Conservation (phyloP, 1,284 basidiomycete species). For the Rhodotorula glutinis region DNA sequence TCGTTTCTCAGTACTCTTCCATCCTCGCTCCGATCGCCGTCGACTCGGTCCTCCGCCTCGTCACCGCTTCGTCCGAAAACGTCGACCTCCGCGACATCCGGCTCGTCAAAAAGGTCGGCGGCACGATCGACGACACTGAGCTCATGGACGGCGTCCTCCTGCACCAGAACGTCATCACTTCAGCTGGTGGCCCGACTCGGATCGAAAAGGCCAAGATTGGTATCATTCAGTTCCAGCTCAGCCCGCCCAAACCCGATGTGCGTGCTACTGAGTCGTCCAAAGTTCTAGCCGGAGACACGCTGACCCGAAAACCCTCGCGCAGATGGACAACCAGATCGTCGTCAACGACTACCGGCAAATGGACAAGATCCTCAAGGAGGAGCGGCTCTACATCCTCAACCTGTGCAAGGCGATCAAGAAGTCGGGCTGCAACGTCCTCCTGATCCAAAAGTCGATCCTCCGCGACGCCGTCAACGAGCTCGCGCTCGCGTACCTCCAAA, state of each 20-base stretch:
- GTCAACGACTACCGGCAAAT: slow-evolving; percentile 99
- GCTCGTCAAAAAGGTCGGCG: slow-evolving; percentile 97
- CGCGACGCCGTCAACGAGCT: slow-evolving; percentile 98
- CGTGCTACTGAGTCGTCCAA: background rate
- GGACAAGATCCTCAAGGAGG: slow-evolving; percentile 99
- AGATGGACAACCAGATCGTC: slow-evolving; percentile 99
- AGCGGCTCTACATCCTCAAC: slow-evolving; percentile 95
- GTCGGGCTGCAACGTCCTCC: slow-evolving; percentile 95
- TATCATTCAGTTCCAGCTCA: slow-evolving; percentile 97
- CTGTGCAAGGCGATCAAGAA: slow-evolving; percentile 99
- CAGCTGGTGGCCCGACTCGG: slow-evolving; percentile 87
- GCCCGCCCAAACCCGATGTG: slow-evolving; percentile 95
- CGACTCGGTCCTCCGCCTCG: slow-evolving; percentile 85
- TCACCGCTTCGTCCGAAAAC: slow-evolving; percentile 66
- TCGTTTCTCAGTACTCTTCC: slow-evolving; percentile 98
- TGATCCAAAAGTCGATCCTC: slow-evolving; percentile 98
- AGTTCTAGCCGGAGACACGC: too few relatives aligned
- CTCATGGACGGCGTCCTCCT: slow-evolving; percentile 85
- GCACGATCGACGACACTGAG: slow-evolving; percentile 98
- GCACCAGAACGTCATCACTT: slow-evolving; percentile 87
- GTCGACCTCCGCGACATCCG: slow-evolving; percentile 96
- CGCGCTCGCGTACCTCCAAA: slow-evolving; percentile 97
- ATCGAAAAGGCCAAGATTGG: slow-evolving; percentile 99
- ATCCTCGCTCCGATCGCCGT: slow-evolving; percentile 97
- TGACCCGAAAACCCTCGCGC: background rate